Evolutionary conservation across 116 monocot species (phyloP).

Genomic region (Zostera marina): DNA sequence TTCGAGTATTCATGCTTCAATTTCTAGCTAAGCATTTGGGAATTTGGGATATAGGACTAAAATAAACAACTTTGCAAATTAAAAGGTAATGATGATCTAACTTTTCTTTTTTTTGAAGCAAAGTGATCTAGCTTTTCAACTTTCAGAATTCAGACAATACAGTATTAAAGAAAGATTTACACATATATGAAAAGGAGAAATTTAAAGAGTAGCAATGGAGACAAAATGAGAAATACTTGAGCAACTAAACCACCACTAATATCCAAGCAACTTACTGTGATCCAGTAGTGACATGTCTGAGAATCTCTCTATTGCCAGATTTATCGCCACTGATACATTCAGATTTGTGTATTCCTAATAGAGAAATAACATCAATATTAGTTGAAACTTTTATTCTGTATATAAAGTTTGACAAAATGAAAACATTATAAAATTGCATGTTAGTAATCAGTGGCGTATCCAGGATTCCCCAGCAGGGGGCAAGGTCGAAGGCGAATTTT

Average conservation of each 20-base stretch:
- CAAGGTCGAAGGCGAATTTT: too few species aligned
- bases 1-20: too few species aligned
- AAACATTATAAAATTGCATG: not conserved
- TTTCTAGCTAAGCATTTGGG: too few species aligned
- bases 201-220: not conserved
- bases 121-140: not conserved
- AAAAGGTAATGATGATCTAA: too few species aligned
- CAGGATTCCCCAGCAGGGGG: too few species aligned
- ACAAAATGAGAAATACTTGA: not conserved
- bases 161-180: not conserved
- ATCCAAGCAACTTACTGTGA: constrained; percentile 3
- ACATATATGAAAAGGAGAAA: not conserved
- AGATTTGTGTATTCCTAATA: not conserved
- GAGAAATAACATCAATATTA: not conserved
- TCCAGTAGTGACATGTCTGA: not conserved
- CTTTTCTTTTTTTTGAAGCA: too few species aligned
- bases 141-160: not conserved
- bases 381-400: not conserved
- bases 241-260: not conserved
- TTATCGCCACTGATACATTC: not conserved
- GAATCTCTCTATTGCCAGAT: not conserved
- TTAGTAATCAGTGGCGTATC: too few species aligned
- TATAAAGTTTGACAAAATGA: not conserved
- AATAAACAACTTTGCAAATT: too few species aligned
- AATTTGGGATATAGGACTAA: too few species aligned